A percentile compares a stretch with the other conserved stretches of the same genome.
Conservation (phyloP, 78 protist genomes). For the Protostelium mycophagum region DNA sequence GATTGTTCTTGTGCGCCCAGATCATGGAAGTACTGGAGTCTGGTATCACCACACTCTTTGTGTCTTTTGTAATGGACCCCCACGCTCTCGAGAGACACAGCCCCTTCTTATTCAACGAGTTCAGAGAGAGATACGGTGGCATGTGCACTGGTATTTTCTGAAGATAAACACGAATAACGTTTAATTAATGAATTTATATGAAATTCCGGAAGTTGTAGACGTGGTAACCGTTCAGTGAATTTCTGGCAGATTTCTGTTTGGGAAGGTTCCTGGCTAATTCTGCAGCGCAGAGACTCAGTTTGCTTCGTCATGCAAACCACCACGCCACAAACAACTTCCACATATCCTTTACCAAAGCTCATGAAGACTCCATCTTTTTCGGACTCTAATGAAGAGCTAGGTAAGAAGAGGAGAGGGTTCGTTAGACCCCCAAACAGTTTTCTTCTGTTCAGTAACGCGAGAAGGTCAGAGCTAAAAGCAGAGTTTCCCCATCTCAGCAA, state of each 20-base stretch:
- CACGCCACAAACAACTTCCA: too few species aligned
- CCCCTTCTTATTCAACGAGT: slow-evolving; percentile 32
- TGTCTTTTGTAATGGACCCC: slow-evolving; percentile 73
- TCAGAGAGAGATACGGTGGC: background rate
- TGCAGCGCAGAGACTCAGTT: too few species aligned
- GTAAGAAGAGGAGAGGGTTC: background rate
- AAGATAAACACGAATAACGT: too few species aligned
- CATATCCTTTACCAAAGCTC: too few species aligned
- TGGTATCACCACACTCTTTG: slow-evolving; percentile 65
- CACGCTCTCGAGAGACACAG: slow-evolving; percentile 1
- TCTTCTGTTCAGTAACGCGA: background rate
- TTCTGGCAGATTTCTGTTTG: too few species aligned
- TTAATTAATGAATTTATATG: too few species aligned
- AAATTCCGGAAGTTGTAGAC: too few species aligned
- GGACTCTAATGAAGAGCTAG: background rate
- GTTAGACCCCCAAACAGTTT: background rate
- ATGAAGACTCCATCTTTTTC: too few species aligned
- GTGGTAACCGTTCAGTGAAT: too few species aligned
- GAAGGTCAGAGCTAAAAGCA: background rate
- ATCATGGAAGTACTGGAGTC: slow-evolving; percentile 36
- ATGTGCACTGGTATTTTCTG: too few species aligned
- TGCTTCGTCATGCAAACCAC: too few species aligned
- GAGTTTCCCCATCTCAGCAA: background rate
- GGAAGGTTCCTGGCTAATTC: too few species aligned
- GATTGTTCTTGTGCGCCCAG: background rate